phyloP scores from a whole-genome alignment of 2,329 filamentous ascomycete genomes.

The Cladophialophora psammophila region DNA sequence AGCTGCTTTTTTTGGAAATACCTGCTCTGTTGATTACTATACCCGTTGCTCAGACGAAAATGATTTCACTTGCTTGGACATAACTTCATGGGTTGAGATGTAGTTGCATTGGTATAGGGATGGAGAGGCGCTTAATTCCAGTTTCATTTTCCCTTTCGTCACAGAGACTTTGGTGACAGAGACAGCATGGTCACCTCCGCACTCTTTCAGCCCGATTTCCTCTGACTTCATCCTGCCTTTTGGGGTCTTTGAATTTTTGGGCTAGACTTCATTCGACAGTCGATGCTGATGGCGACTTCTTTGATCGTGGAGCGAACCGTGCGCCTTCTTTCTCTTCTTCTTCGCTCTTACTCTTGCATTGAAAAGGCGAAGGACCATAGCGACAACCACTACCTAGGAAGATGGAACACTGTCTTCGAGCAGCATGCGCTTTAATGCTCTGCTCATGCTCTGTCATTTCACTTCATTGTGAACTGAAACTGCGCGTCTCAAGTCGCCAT shows the following conservation, averaged over 20 bases:
- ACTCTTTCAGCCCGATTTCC: neutral
- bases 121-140: slow-evolving; percentile 22
- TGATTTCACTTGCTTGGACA: slow-evolving; percentile 38
- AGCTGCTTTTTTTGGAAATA: slow-evolving; percentile 22
- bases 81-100: slow-evolving; percentile 32
- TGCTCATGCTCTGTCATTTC: neutral
- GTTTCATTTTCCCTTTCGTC: slow-evolving; percentile 9
- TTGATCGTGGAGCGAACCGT: neutral
- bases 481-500: slow-evolving; percentile 59
- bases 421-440: neutral
- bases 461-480: neutral
- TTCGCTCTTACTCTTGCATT: slow-evolving; percentile 1
- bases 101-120: slow-evolving; percentile 30
- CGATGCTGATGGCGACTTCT: slow-evolving; percentile 4
- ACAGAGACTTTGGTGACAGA: neutral
- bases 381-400: slow-evolving; percentile 1
- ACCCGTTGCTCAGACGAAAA: slow-evolving; percentile 39
- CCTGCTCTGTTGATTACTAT: slow-evolving; percentile 33
- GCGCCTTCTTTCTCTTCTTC: neutral
- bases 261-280: neutral
- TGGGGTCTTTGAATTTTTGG: neutral
- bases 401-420: neutral
- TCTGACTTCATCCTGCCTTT: neutral
- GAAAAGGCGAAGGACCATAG: neutral
- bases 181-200: neutral